Evolutionary conservation across 176 grass and related monocot species (phyloP).

Genomic region (Elymus sibiricus): DNA sequence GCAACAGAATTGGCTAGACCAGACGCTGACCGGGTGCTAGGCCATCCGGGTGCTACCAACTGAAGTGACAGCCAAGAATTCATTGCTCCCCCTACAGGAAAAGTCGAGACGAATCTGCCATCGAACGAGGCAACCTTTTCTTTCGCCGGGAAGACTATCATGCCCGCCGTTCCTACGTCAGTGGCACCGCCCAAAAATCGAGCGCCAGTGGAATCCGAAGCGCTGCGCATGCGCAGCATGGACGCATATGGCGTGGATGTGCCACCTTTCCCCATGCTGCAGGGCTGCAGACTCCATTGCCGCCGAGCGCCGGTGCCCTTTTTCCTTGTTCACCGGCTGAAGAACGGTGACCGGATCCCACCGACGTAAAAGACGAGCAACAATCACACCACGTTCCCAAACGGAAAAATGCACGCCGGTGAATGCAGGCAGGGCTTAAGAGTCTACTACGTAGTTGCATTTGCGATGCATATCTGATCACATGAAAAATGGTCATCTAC

Average conservation of each 20-base stretch:
- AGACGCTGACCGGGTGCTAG: background rate
- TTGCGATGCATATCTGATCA: no score
- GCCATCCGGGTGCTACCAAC: background rate
- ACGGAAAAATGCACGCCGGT: no score
- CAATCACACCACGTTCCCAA: no score
- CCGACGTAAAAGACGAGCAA: no score
- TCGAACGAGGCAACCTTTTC: conserved; percentile 2
- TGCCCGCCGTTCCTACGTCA: conserved; percentile 1
- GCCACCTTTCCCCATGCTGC: background rate
- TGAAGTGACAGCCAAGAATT: background rate
- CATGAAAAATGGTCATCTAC: background rate
- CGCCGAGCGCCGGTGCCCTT: background rate
- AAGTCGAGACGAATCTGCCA: background rate
- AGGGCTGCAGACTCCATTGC: background rate
- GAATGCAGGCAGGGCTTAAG: background rate
- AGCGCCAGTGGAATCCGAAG: conserved; percentile 25
- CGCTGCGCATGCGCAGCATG: background rate
- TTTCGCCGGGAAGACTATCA: background rate
- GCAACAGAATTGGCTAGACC: conserved; percentile 10
- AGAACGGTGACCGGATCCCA: background rate
- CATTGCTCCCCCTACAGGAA: background rate
- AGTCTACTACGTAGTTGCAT: no score
- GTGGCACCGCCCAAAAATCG: conserved; percentile 12
- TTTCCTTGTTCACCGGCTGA: background rate
- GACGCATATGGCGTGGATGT: background rate